Percentiles rank a stretch among this genome's conserved stretches.
These are phyloP conservation scores for Trichoderma gracile DNA, from an alignment of 2,329 filamentous ascomycete species.

Conservation along the genomic window DNA sequence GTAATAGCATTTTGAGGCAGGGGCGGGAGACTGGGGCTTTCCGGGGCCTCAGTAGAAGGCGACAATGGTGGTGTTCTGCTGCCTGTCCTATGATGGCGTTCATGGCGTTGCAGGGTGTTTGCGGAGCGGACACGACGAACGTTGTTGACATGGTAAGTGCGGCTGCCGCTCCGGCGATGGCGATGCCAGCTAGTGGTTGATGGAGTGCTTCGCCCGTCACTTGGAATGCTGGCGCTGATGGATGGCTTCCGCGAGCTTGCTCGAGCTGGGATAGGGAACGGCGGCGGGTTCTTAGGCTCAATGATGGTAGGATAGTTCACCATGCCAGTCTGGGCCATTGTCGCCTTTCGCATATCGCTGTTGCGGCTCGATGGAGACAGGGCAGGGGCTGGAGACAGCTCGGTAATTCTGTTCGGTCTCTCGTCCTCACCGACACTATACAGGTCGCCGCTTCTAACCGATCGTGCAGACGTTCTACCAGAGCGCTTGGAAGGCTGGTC, in stretches of 20 bases:
- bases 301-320: constrained; percentile 68
- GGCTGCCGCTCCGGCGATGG: constrained; percentile 52
- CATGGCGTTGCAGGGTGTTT: constrained; percentile 63
- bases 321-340: constrained; percentile 78
- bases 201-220: constrained; percentile 70
- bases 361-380: constrained; percentile 47
- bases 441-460: constrained; percentile 49
- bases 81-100: constrained; percentile 50
- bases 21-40: constrained; percentile 71
- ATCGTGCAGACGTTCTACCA: constrained; percentile 37
- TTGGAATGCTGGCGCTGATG: constrained; percentile 62
- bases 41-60: constrained; percentile 64
- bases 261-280: constrained; percentile 87
- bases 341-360: constrained; percentile 71
- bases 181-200: constrained; percentile 62
- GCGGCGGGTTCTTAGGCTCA: constrained; percentile 69
- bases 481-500: constrained; percentile 42
- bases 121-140: constrained; percentile 86
- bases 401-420: constrained; percentile 41
- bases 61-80: constrained; percentile 68
- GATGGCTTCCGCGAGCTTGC: constrained; percentile 80
- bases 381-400: constrained; percentile 42
- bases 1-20: constrained; percentile 73
- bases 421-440: constrained; percentile 43
- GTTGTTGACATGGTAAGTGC: constrained; percentile 58